Percentiles rank a stretch among this genome's conserved stretches.
phyloP scores from a whole-genome alignment of 805 yeast genomes.

The Starmerella gropengiesseri region DNA sequence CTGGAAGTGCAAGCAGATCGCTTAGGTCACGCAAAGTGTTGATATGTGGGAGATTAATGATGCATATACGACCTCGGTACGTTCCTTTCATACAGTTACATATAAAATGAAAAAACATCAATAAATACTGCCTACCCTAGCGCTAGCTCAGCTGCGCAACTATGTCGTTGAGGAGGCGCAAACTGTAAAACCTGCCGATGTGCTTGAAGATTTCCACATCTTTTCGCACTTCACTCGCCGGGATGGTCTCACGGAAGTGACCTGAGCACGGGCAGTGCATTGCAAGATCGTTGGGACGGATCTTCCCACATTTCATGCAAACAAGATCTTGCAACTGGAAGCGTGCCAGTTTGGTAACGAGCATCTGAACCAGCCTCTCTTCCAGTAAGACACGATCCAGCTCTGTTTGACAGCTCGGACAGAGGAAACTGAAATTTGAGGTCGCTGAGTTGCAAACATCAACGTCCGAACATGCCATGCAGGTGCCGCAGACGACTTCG shows the following conservation, averaged over 20 bases:
- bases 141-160: slow-evolving; percentile 11
- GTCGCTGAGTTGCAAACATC: slow-evolving; percentile 55
- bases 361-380: slow-evolving; percentile 61
- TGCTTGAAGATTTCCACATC: slow-evolving; percentile 42
- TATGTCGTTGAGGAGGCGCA: slow-evolving; percentile 42
- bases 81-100: too few relatives aligned
- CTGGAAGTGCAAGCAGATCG: slow-evolving; percentile 46
- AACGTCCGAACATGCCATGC: slow-evolving; percentile 62
- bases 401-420: slow-evolving; percentile 46
- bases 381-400: slow-evolving; percentile 64
- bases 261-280: slow-evolving; percentile 84
- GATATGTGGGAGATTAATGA: too few relatives aligned
- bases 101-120: too few relatives aligned
- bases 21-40: background rate
- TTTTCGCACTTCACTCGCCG: slow-evolving; percentile 29
- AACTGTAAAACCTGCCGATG: slow-evolving; percentile 49
- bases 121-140: background rate
- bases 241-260: slow-evolving; percentile 12
- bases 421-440: slow-evolving; percentile 35
- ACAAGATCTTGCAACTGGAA: slow-evolving; percentile 71
- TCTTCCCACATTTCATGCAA: slow-evolving; percentile 64
- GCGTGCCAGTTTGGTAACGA: slow-evolving; percentile 43
- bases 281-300: slow-evolving; percentile 59
- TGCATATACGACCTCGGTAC: too few relatives aligned
- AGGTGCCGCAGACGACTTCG: slow-evolving; percentile 66